Evolutionary conservation across 768 basidiomycete species (phyloP), one percentile per base, ranked within the genome.

Genomic region (Roridomyces roridus): DNA sequence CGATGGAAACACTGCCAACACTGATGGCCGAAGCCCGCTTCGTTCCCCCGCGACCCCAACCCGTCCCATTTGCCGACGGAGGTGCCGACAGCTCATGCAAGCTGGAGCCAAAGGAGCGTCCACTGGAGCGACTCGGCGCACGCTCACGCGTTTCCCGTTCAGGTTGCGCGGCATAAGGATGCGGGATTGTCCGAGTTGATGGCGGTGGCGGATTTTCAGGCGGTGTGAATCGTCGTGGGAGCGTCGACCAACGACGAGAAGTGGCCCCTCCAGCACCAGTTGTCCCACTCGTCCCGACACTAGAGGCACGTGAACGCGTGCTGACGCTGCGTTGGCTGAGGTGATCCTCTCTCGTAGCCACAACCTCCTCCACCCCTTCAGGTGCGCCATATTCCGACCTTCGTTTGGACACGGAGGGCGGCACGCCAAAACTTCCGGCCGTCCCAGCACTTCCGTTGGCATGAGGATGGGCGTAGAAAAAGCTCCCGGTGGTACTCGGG

Each of bases 391-490:
- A 26, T 23, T 35, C 28, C 2, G 45, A 39, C 37, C 45, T 26
- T 15, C 31, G 10, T 2, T 5, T 17, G 15, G 39, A 26, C 17
- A 40, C 18, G 5, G 48, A 31, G 7, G 31, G 31, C 10, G 37
- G 41, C 5, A 53, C 60, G 17, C 60, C 63, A 46, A 62, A 66
- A 48, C 55, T 59, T 11, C 59, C 60, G 18, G 57, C 57, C 2
- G 51, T 50, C 18, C 51, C 64, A 43, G 44, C 52, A 46, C 61
- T 70, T 18, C 61, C 65, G 52, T 59, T 67, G 20, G 50, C 53
- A 35, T 67, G 64, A 26, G 55, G 50, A 51, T 62, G 60, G 6
- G 61, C 55, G 45, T 70, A 65, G n/a, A 65, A 31, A 21, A 4
- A 34, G 31, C 31, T 57, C 28, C 48, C 17, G 23, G 67, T 62